Percentiles rank a stretch among this genome's conserved stretches.
phyloP scores from a whole-genome alignment of 2,329 filamentous ascomycete species.

The Xylariaceae sp. region DNA sequence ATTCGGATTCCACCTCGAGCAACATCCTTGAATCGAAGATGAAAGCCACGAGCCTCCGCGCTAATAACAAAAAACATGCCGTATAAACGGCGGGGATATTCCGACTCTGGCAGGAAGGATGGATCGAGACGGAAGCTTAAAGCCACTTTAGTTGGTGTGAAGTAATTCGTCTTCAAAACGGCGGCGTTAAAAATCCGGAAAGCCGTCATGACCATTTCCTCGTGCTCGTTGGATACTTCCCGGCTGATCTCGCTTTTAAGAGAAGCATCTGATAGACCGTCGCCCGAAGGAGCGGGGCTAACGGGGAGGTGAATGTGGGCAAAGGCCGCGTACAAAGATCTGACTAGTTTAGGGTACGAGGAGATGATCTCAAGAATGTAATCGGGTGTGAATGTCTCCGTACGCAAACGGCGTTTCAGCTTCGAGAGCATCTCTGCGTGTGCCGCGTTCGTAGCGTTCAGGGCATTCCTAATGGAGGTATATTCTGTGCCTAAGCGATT shows the following conservation, averaged over 20 bases:
- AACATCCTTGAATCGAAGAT: conserved; percentile 95
- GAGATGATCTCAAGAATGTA: conserved; percentile 98
- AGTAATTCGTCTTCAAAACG: conserved; percentile 96
- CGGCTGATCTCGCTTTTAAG: conserved; percentile 74
- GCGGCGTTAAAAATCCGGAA: conserved; percentile 94
- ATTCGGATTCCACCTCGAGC: conserved; percentile 96
- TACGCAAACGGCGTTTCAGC: conserved; percentile 90
- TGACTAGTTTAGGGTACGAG: conserved; percentile 81
- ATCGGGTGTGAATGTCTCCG: conserved; percentile 95
- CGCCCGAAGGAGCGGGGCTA: conserved; percentile 52
- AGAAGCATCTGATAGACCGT: conserved; percentile 70
- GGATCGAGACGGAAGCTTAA: conserved; percentile 93
- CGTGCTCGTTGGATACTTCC: conserved; percentile 86
- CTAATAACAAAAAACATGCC: conserved; percentile 99
- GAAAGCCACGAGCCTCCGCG: conserved; percentile 94
- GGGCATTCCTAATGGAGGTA: conserved; percentile 72
- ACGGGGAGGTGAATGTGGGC: conserved; percentile 73
- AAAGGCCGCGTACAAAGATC: conserved; percentile 85
- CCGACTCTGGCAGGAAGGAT: conserved; percentile 79
- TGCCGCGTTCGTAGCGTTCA: conserved; percentile 75
- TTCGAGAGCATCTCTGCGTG: conserved; percentile 87
- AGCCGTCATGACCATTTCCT: conserved; percentile 95
- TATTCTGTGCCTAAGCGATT: conserved; percentile 94
- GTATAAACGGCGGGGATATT: conserved; percentile 90
- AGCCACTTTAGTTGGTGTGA: conserved; percentile 95